Evolutionary conservation across 495 filamentous ascomycete genomes (phyloP).

Genomic region (Neurospora sp.): DNA sequence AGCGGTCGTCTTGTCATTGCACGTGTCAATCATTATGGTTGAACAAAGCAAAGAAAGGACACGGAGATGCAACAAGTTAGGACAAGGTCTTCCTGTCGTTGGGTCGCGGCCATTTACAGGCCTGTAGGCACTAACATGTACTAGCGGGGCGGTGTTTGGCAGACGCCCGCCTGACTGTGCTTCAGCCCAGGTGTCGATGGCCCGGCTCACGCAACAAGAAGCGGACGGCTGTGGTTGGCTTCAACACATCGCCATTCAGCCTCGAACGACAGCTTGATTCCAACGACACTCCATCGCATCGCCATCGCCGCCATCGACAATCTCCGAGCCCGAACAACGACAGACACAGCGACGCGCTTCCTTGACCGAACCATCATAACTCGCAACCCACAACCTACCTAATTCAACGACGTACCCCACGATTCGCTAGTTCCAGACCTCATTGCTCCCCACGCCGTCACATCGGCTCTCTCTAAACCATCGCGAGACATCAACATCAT

Average conservation of each 20-base stretch:
- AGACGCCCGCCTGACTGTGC: background rate
- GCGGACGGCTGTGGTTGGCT: background rate
- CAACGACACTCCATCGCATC: background rate
- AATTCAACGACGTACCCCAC: background rate
- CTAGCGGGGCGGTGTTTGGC: slow-evolving; percentile 3
- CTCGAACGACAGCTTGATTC: background rate
- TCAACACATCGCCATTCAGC: background rate
- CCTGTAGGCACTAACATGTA: background rate
- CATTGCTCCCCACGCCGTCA: background rate
- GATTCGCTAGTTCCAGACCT: background rate
- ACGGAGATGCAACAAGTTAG: background rate
- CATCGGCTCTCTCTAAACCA: background rate
- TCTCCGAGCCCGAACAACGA: background rate
- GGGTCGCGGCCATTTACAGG: background rate
- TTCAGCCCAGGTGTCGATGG: background rate
- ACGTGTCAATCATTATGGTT: background rate
- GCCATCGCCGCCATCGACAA: background rate
- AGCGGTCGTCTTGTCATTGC: background rate
- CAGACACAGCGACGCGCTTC: background rate
- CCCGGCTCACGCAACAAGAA: background rate
- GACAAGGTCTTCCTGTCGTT: background rate
- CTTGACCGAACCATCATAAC: background rate
- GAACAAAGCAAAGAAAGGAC: background rate
- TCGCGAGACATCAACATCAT: background rate
- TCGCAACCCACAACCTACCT: background rate